Conservation (phyloP, 75 land plant species). For the Cryptomeria japonica region DNA sequence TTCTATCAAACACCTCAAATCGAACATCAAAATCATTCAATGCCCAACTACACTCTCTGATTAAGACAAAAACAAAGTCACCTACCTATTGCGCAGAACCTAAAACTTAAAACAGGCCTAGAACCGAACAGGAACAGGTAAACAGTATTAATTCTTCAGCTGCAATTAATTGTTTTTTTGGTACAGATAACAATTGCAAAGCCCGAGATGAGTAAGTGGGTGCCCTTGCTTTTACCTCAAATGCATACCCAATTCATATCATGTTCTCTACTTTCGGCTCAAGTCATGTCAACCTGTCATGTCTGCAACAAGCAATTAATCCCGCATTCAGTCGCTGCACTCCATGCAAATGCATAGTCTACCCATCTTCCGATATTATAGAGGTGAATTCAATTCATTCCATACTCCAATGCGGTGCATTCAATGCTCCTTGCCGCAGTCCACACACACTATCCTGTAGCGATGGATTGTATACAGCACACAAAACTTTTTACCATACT, state of each 20-base stretch:
- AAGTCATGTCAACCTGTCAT: conserved; percentile 6
- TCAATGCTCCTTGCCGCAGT: neutral
- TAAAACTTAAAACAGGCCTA: neutral
- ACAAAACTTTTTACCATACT: neutral
- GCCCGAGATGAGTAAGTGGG: neutral
- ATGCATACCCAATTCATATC: neutral
- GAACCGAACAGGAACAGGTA: neutral
- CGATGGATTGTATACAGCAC: neutral
- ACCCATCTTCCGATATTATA: neutral
- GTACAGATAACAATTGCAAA: neutral
- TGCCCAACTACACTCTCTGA: too few species aligned
- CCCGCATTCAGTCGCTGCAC: neutral
- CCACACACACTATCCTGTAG: neutral
- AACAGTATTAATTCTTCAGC: too few species aligned
- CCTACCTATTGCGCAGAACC: neutral
- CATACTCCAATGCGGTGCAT: neutral
- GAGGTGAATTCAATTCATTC: neutral
- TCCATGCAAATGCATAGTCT: neutral
- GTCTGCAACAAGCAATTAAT: neutral
- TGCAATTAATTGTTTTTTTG: too few species aligned
- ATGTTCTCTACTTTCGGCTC: neutral
- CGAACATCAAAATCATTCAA: too few species aligned
- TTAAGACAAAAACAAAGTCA: neutral
- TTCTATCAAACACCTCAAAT: too few species aligned
- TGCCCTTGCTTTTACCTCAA: neutral